Conservation (phyloP, 805 yeast species). For the Clavispora phyllophila region DNA sequence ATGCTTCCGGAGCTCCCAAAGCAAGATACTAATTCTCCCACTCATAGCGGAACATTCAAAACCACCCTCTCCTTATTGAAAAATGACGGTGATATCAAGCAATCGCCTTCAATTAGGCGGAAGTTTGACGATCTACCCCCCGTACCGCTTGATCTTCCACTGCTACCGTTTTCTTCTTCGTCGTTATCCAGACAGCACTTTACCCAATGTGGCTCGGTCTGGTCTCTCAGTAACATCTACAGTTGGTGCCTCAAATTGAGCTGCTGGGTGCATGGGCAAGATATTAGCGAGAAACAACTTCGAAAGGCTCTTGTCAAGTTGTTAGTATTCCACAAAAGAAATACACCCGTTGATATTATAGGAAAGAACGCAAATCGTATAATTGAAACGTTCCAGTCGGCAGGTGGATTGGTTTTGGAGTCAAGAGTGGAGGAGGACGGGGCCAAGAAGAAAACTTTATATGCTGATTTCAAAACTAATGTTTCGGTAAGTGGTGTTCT, state of each 20-base stretch:
- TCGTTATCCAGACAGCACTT: slow-evolving; percentile 46
- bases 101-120: slow-evolving; percentile 4
- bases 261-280: slow-evolving; percentile 49
- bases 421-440: neutral
- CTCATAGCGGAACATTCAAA: slow-evolving; percentile 12
- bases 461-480: neutral
- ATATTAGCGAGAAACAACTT: slow-evolving; percentile 48
- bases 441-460: neutral
- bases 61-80: slow-evolving; percentile 35
- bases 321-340: slow-evolving; percentile 46
- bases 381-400: slow-evolving; percentile 35
- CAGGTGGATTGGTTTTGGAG: slow-evolving; percentile 27
- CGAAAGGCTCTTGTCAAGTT: slow-evolving; percentile 48
- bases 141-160: slow-evolving; percentile 46
- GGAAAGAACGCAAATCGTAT: slow-evolving; percentile 49
- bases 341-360: slow-evolving; percentile 44
- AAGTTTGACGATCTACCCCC: slow-evolving; percentile 33
- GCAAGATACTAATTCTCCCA: slow-evolving; percentile 7
- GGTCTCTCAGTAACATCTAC: slow-evolving; percentile 45
- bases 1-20: slow-evolving; percentile 30
- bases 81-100: slow-evolving; percentile 3
- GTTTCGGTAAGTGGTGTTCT: slow-evolving; percentile 36
- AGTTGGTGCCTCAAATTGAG: slow-evolving; percentile 50
- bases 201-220: slow-evolving; percentile 41
- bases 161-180: slow-evolving; percentile 52